Percentiles rank a stretch among this genome's conserved stretches.
Conservation (phyloP, 441 rosid genomes). For the Populus trichocarpa region DNA sequence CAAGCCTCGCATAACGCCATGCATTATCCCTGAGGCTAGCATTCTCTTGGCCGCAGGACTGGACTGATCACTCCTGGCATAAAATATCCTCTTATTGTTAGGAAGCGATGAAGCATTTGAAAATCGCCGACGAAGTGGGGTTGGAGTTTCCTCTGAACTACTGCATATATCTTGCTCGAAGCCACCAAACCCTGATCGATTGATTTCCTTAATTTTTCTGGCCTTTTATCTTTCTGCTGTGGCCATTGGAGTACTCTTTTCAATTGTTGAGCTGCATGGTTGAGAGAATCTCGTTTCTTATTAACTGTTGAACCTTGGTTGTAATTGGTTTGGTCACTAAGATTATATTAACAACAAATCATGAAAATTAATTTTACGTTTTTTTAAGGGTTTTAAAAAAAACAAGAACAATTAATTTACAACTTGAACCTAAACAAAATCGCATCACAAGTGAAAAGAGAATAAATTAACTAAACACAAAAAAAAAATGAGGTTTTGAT, state of each 20-base stretch:
- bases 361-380: too few species aligned
- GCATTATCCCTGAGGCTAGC: conserved; percentile 53
- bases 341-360: too few species aligned
- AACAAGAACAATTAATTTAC: too few species aligned
- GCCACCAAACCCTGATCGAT: conserved; percentile 26
- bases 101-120: conserved; percentile 45
- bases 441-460: too few species aligned
- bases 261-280: conserved; percentile 53
- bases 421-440: too few species aligned
- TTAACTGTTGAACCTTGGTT: conserved; percentile 30
- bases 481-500: too few species aligned
- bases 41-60: conserved; percentile 82
- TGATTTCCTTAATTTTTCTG: conserved; percentile 37
- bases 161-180: conserved; percentile 27
- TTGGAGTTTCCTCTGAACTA: conserved; percentile 46
- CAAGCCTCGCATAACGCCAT: conserved; percentile 49
- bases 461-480: too few species aligned
- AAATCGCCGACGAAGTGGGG: conserved; percentile 76
- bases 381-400: too few species aligned
- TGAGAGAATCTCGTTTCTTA: conserved; percentile 44
- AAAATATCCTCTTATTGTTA: conserved; percentile 64
- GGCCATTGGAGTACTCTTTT: conserved; percentile 74
- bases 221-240: conserved; percentile 35
- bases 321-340: conserved; percentile 33
- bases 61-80: conserved; percentile 75